Evolutionary conservation across 495 filamentous ascomycete species (phyloP), one percentile per base, ranked within the genome.

Genomic region (Penicillium coprophilum): DNA sequence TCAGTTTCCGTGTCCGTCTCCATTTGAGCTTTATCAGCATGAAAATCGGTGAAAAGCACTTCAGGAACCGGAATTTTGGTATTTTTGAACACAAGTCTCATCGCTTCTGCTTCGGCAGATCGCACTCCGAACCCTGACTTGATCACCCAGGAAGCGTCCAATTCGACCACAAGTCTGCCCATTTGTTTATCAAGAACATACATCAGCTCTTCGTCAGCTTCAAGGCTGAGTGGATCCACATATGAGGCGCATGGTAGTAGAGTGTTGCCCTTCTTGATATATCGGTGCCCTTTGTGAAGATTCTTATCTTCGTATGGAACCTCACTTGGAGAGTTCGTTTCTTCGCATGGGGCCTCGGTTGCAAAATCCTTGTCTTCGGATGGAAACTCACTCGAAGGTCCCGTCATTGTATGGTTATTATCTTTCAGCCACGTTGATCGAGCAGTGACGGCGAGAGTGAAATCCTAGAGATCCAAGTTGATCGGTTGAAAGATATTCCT

Each of bases 81-180:
- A 53, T 65, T 52, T 10, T 58, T 56, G 36, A 39, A 65, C 17
- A 69, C 58, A 49, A 73, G 65, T 41, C 40, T 59, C 69, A 70
- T 70, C 24, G 67, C 60, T 63, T 67, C 67, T 24, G 63, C 69
- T 55, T 73, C 70, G 30, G 66, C 31, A 46, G 62, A 34, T 39
- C 38, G 54, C 28, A 70, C 62, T 11, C 50, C 58, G 46, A 43
- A 30, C 31, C 65, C 65, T 11, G 58, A 60, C 44, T 70, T 68
- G 15, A 40, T 56, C 39, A 68, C 54, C 34, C 40, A 59, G 39
- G 66, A 67, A 21, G 50, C 51, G 57, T 65, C 66, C 56, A 56
- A 47, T 28, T 65, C 57, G 45, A 69, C 57, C 32, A 67, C 55
- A 44, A 57, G 30, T 39, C 55, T 57, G 31, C 48, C 64, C 28